Evolutionary conservation across 163 green algal genomes (phyloP).

Genomic region (Coccomyxa subellipsoidea): DNA sequence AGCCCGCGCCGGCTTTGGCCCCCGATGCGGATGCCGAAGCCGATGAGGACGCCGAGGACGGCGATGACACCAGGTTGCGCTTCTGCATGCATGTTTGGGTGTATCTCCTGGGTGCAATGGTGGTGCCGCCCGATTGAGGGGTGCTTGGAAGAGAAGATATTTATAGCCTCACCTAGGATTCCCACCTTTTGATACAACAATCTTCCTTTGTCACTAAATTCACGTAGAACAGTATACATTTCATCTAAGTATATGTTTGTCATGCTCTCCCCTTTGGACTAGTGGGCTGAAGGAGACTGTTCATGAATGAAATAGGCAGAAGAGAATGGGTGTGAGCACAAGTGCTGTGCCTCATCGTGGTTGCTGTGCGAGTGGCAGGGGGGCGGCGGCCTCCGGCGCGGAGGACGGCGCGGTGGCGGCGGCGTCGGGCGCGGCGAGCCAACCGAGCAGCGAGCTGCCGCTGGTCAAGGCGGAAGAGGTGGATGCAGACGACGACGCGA

Average conservation of each 20-base stretch:
- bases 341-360: no score
- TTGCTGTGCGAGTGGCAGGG: neutral
- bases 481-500: slow-evolving; percentile 32
- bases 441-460: neutral
- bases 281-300: no score
- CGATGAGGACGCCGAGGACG: slow-evolving; percentile 21
- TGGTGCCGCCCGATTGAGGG: no score
- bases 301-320: no score
- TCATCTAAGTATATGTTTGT: no score
- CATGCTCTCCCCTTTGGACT: no score
- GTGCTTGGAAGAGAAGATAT: no score
- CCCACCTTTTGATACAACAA: neutral
- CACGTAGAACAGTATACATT: neutral
- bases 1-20: slow-evolving; percentile 13
- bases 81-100: neutral
- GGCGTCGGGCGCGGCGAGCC: neutral
- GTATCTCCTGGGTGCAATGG: neutral
- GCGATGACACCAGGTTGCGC: neutral
- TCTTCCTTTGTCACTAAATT: neutral
- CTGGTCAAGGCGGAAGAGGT: slow-evolving; percentile 12
- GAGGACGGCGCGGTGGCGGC: neutral
- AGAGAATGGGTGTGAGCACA: no score
- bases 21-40: slow-evolving; percentile 1
- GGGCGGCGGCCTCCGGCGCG: neutral
- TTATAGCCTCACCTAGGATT: no score